Base-by-base conservation (phyloP, 2,329 filamentous ascomycete genomes). In the Amauroascus verrucosus region DNA sequence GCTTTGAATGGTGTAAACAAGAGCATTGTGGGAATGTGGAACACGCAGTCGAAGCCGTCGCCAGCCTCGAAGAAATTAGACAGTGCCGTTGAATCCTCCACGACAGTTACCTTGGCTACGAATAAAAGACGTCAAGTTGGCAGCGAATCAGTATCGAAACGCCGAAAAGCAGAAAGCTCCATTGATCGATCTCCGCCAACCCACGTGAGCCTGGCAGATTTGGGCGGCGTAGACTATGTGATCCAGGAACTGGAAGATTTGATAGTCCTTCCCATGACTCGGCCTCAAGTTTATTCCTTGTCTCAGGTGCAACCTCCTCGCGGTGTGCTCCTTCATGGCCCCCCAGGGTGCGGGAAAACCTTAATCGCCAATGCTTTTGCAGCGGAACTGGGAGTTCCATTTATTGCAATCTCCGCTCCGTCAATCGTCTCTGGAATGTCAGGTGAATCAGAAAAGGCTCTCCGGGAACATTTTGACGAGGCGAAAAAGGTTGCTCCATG, bases 401-500 rank as follows among this genome's bases (percentile, higher is more conserved):
- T 89, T 63, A 84, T 94, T 56, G 80, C 87, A 1, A 83, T 93
- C n/a, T 84, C 86, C 0, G 87, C 86, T 0, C 86, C 88, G 1
- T 86, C 85, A 0, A 79, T 94, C 32, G 84, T 94, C 0, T 88
- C 85, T 14, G 87, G 88, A 18, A 93, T 91, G 82, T 93, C 86
- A 32, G 88, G 88, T 61, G 88, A 93, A 65, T 91, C 86, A 0
- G 88, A 95, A 67, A 90, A 90, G 72, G 88, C 88, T 56, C 80
- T 95, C 26, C 77, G 88, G 33, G 86, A 91, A 59, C 77, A 88
- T 46, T 94, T 94, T 57, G 90, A 97, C 11, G 87, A 93, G 63
- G 93, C 93, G 0, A 88, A 87, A 65, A 79, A 81, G 53, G 77
- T 90, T 35, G 90, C 91, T 0, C 93, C 93, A 0, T 95, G 88